Percentiles rank a stretch among this genome's conserved stretches.
Evolutionary conservation across 169 alveolate species (phyloP).

Genomic region (Cystoisospora suis): DNA sequence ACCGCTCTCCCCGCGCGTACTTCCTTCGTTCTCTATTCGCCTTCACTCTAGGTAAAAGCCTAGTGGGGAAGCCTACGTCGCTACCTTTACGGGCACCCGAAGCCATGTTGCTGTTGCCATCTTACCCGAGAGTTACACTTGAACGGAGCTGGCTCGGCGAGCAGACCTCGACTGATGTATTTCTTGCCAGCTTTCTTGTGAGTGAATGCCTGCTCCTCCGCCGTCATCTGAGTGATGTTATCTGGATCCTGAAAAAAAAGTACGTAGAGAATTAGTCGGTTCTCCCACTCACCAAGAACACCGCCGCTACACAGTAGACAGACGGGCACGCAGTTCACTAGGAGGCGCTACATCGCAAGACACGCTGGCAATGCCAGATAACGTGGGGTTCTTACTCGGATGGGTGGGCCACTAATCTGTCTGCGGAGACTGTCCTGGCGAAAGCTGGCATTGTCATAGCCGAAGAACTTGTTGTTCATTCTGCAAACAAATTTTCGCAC

Average conservation of each 20-base stretch:
- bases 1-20: too few relatives aligned
- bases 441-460: background rate
- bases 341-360: background rate
- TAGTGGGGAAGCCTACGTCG: too few relatives aligned
- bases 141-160: conserved; percentile 25
- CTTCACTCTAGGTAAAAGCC: too few relatives aligned
- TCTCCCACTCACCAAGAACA: background rate
- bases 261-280: background rate
- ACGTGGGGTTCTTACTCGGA: background rate
- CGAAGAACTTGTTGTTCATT: background rate
- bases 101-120: too few relatives aligned
- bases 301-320: background rate
- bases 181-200: background rate
- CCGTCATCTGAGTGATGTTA: background rate
- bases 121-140: background rate
- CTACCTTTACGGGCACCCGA: too few relatives aligned
- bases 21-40: too few relatives aligned
- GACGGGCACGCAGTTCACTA: background rate
- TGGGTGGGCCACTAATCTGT: background rate
- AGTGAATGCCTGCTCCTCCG: conserved; percentile 1
- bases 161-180: background rate
- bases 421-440: background rate
- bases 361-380: background rate
- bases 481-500: background rate
- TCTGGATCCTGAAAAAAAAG: background rate